Evolutionary conservation across 768 basidiomycete genomes (phyloP), one percentile per base, ranked within the genome.

Genomic region (Tephrocybe rancida): DNA sequence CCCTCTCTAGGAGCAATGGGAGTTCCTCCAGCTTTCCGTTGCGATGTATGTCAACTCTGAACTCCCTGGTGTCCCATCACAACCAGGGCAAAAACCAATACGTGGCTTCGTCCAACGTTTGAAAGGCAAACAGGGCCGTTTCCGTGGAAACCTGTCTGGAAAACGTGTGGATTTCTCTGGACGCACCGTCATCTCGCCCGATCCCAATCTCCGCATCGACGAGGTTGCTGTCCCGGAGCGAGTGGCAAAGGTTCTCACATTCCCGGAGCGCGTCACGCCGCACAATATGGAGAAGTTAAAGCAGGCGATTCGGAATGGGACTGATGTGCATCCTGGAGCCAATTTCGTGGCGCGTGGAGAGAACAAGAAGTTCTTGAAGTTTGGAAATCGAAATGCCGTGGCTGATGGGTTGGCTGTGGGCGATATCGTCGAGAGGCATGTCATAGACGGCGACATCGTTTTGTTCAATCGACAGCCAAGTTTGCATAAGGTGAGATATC

Each of bases 21-120:
- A 98, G 62, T 94, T 96, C 59, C 78, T 99, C 1, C 94, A 97
- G 64, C 80, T 95, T 44, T 88, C 89, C 14, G 92, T 98, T 22
- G 97, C 97, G 0, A 89, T 98, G 83, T 99, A 98, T 70, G 88
- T 99, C 75, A 98, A 98, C 73, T 96, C 96, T 2, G 95, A 98
- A 67, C 78, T 94, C 11, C 97, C 97, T 13, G 97, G 97, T 38
- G 86, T 98, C 10, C 90, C 90, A 1, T 86, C 89, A 3, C 87
- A 90, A 68, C 82, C 85, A 65, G 91, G 90, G 38, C 87, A 91
- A 68, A 97, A 97, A 63, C 96, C 97, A 8, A 96, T 97, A 61
- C 87, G 97, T 50, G 97, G 97, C 14, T 96, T 98, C 67, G 96
- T 96, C 41, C 97, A 99, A 64, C 91, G 97, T 3, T 75, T 99